Evolutionary conservation across 179 eudicot genomes (phyloP), one percentile per base, ranked within the genome.

Genomic region (Actinidia polygama): DNA sequence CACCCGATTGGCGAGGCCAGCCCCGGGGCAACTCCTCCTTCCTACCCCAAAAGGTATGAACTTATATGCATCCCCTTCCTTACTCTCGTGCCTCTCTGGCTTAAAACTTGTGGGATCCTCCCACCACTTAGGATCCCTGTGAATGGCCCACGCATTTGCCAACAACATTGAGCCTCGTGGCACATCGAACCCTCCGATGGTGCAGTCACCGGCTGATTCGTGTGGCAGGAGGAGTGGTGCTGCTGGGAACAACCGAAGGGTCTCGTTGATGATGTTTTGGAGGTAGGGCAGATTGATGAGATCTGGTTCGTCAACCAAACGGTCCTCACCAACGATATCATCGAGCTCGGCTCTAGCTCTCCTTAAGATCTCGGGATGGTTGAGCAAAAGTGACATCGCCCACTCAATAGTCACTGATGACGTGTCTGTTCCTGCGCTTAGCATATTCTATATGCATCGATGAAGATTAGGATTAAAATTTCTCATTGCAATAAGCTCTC

Each of bases 341-440:
- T 85, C 86, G 0, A 89, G 30, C 53, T 87, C 85, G 5, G 83
- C 64, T 69, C 63, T 70, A 11, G 80, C 80, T 44, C 84, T 85
- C 10, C 77, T 16, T 12, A 83, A 19, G 0, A 24, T 44, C 7
- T 87, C 44, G 0, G 89, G 90, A 36, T 89, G 83, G 73, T 87
- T 87, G 0, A 89, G 87, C 1, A 89, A 67, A n/a, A 82, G 86
- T 4, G 90, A 87, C 79, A 87, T 79, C 1, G 88, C 90, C 90
- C 87, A 86, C 18, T 86, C 90, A 2, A 86, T 49, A 14, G 87
- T 87, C 15, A 44, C 50, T 9, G 90, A 7, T 50, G 85, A 74
- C 0, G 88, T 84, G 26, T 85, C 88, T 0, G 90, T 82, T 4
- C 87, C 90, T 0, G 86, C 87, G 2, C 11, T 7, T 10, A 88